Percentiles rank a stretch among this genome's conserved stretches.
phyloP scores from a whole-genome alignment of 805 yeast species.

The Wickerhamomyces canadensis region DNA sequence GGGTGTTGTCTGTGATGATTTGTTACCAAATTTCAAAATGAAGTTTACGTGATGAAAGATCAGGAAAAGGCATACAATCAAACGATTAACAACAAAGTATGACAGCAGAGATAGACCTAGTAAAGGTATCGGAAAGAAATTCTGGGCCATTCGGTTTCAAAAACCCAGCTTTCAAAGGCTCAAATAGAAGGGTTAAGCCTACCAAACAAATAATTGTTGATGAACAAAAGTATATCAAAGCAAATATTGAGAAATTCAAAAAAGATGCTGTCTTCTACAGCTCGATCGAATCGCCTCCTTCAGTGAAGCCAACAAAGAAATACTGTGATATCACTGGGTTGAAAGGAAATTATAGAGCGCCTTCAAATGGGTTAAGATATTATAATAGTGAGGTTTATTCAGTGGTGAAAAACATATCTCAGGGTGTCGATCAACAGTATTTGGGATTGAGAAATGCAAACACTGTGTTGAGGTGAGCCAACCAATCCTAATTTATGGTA shows the following conservation, averaged over 20 bases:
- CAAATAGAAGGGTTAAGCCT: conserved; percentile 65
- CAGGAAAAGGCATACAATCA: too few species aligned
- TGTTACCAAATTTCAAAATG: too few species aligned
- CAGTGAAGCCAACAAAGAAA: conserved; percentile 69
- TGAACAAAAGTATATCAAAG: conserved; percentile 62
- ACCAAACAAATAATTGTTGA: conserved; percentile 68
- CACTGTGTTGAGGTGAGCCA: conserved; percentile 59
- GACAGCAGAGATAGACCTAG: conserved; percentile 8
- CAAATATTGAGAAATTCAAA: conserved; percentile 23
- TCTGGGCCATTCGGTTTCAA: conserved; percentile 49
- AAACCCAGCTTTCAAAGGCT: conserved; percentile 42
- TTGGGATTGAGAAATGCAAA: conserved; percentile 83
- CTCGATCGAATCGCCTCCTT: conserved; percentile 80
- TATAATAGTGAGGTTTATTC: conserved; percentile 81
- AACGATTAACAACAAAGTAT: not conserved
- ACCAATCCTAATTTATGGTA: too few species aligned
- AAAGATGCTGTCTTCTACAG: conserved; percentile 60
- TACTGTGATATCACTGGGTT: conserved; percentile 95
- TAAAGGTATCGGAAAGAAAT: conserved; percentile 11
- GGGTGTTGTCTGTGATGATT: too few species aligned
- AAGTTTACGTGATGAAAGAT: too few species aligned
- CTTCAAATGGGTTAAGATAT: conserved; percentile 69
- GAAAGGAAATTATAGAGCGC: conserved; percentile 68
- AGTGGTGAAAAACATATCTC: conserved; percentile 69
- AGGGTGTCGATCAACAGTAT: conserved; percentile 92